A percentile compares a stretch with the other conserved stretches of the same genome.
These are phyloP conservation scores for Yarrowia deformans DNA, from an alignment of 805 yeast genomes.

Conservation along the genomic window DNA sequence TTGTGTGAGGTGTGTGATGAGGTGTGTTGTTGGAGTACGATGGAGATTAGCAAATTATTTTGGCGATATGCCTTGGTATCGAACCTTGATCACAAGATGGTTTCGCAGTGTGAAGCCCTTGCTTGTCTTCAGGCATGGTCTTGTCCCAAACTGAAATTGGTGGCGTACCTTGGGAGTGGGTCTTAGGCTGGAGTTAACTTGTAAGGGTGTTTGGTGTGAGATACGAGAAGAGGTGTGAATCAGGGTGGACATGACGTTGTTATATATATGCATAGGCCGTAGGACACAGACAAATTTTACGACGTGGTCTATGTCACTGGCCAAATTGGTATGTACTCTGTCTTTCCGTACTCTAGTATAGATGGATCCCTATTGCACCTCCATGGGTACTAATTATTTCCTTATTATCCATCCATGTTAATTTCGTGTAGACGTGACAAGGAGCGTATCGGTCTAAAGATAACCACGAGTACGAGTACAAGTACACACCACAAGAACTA, in stretches of 20 bases:
- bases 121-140: neutral
- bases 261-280: too few species aligned
- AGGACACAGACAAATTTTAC: too few species aligned
- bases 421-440: neutral
- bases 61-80: conserved; percentile 21
- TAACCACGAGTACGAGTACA: too few species aligned
- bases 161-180: neutral
- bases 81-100: conserved; percentile 27
- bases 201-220: neutral
- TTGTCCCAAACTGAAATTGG: conserved; percentile 1
- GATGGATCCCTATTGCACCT: neutral
- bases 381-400: too few species aligned
- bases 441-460: too few species aligned
- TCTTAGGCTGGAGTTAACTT: neutral
- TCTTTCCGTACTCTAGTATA: neutral
- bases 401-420: neutral
- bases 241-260: too few species aligned
- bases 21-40: neutral
- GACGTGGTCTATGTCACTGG: too few species aligned
- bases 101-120: neutral
- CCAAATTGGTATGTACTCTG: too few species aligned
- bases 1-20: neutral
- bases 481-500: too few species aligned
- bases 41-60: conserved; percentile 15
- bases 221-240: neutral